Conservation (phyloP, 495 filamentous ascomycete genomes). For the Xylaria scruposa region DNA sequence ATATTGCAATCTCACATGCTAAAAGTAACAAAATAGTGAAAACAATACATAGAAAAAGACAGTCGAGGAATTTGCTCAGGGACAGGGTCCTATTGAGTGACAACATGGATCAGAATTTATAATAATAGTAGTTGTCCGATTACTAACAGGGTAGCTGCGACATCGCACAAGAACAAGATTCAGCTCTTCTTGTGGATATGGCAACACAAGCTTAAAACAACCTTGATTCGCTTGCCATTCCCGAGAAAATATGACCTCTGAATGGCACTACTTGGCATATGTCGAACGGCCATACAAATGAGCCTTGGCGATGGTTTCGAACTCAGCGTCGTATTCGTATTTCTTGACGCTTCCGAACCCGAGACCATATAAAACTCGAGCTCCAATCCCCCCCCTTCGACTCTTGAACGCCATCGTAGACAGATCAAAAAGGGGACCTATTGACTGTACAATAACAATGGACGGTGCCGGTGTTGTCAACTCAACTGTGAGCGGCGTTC, state of each 20-base stretch:
- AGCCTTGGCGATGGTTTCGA: not conserved
- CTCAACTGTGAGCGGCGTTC: not conserved
- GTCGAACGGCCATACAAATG: not conserved
- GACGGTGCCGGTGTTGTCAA: not conserved
- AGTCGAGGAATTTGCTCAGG: not conserved
- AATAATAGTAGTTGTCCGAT: not conserved
- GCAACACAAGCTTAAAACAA: not conserved
- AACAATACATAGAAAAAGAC: not conserved
- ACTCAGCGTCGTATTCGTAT: not conserved
- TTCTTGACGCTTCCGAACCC: conserved; percentile 2
- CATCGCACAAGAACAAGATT: not conserved
- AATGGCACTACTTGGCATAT: not conserved
- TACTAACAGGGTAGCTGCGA: not conserved
- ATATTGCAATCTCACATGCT: not conserved
- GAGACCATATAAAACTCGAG: not conserved
- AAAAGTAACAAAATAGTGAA: not conserved
- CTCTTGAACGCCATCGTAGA: not conserved
- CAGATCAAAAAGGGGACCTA: not conserved
- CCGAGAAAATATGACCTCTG: not conserved
- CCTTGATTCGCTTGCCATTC: not conserved
- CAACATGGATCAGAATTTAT: not conserved
- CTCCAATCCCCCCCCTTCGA: not conserved
- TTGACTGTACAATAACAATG: not conserved
- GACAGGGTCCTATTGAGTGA: not conserved
- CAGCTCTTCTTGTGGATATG: not conserved